Base-by-base conservation (phyloP, 371 early-diverging fungal genomes). In the Syncephalastrum sp. region DNA sequence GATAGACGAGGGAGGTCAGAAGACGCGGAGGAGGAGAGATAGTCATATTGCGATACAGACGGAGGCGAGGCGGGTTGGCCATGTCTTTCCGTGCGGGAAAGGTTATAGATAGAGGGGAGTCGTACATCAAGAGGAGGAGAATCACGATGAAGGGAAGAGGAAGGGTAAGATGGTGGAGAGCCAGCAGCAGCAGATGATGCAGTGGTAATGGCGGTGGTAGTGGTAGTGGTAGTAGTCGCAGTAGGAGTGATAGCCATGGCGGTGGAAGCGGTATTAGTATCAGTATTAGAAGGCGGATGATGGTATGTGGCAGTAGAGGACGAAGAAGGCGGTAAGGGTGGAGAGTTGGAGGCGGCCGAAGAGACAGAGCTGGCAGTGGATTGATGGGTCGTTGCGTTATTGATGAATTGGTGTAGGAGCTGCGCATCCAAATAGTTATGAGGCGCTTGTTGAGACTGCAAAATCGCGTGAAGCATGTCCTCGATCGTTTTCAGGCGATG, bases 61-160 rank as follows among this genome's bases (percentile, higher is more conserved):
- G 25, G 33, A 33, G 56, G 38, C n/a, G 55, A 47, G 42, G 46
- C 38, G 3, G 58, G 15, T 33, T 57, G 53, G 54, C 52, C 45
- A 42, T 38, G 57, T 7, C 49, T 24, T 17, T 42, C 44, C 27
- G 42, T 63, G 63, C 29, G 63, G 49, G 74, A 68, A 19, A 74
- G 47, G n/a, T 64, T 62, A 17, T 65, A 70, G 49, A 75, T 75
- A 33, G 75, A 70, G 29, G 75, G 75, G 12, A 75, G 55, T 4
- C 75, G 60, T 33, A 71, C 49, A 5, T 65, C 57, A 47, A 24
- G 19, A 4, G 52, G 47, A 59, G 25, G 52, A 13, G 24, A 48
- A 13, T 54, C 38, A 15, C 41, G 54, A n/a, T 44, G 17, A 15
- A 50, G 15, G 15, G 56, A 15, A 13, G 56, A 21, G 29, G 50